Base-by-base conservation (phyloP, 768 basidiomycete genomes). In the Rhodosporidiobolus sp. region DNA sequence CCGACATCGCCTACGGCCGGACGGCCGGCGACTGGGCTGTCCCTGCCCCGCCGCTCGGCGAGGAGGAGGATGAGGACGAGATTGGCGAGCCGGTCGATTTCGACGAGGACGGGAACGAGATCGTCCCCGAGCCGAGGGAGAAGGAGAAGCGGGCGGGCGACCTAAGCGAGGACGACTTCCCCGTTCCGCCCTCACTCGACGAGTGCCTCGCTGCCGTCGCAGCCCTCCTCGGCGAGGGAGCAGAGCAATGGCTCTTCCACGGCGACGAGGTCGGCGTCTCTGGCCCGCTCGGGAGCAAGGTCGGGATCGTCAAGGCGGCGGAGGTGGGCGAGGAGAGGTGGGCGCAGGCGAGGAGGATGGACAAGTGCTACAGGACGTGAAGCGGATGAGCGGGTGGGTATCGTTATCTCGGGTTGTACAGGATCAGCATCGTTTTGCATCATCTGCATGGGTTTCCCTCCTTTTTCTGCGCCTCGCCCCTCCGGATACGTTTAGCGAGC, bases 261-360 rank as follows among this genome's bases (percentile, higher is more conserved):
- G 66, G 71, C 3, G 30, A n/a, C 7, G 66, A 72, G n/a, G 58
- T 72, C 28, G 71, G 71, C 26, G 32, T 67, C 8, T 26, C 66
- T 19, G 71, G 71, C 0, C 56, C 66, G 45, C 62, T 59, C 9
- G 71, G 71, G 5, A n/a, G 35, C 24, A 45, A 38, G 30, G 30
- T 43, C 6, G 65, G 56, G 32, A 26, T 67, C 3, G 61, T 34
- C 22, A 24, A 30, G 38, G 53, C 55, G 9, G 43, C 19, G 5
- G 34, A 35, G n/a, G 26, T 67, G 0, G 38, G 28, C 20, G 50
- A 28, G 24, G 55, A 45, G 48, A 28, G 54, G 32, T 72, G 70
- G 70, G n/a, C 28, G 9, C 30, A 6, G 35, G 30, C 46, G 32
- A 34, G 70, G 54, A 53, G 56, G 61, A 60, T 53, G 34, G 70